phyloP scores from a whole-genome alignment of 1,139 yeast species.

The Citeromyces hawaiiensis region DNA sequence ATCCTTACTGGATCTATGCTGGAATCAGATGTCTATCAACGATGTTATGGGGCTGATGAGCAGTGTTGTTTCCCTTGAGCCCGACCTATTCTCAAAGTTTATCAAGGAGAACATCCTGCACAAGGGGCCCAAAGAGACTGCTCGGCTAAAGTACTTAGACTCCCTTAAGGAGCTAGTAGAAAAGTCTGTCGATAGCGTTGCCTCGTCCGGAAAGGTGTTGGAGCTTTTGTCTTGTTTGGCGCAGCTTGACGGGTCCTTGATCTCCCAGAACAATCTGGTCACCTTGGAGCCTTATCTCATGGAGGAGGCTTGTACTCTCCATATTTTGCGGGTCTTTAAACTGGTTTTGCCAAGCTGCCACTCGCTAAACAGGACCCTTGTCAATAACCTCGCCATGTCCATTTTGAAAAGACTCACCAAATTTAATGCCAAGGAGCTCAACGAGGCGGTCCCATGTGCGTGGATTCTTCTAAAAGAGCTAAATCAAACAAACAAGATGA shows the following conservation, averaged over 20 bases:
- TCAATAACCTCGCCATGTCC: slow-evolving; percentile 30
- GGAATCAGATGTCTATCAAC: background rate
- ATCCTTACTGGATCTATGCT: background rate
- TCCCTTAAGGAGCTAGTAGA: slow-evolving; percentile 17
- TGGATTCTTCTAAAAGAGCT: slow-evolving; percentile 39
- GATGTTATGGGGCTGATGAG: background rate
- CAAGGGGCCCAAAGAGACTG: slow-evolving; percentile 9
- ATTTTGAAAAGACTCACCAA: slow-evolving; percentile 44
- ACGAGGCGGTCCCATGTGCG: slow-evolving; percentile 56
- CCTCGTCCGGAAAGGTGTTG: slow-evolving; percentile 21
- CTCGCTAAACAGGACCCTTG: slow-evolving; percentile 8
- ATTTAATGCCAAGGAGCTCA: slow-evolving; percentile 41
- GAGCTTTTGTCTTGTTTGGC: slow-evolving; percentile 40
- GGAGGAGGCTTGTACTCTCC: slow-evolving; percentile 20
- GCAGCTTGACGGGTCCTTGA: slow-evolving; percentile 31
- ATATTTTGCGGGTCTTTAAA: slow-evolving; percentile 40
- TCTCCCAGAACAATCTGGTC: slow-evolving; percentile 52
- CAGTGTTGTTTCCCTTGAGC: slow-evolving; percentile 19
- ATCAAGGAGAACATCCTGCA: slow-evolving; percentile 8
- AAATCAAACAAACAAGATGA: slow-evolving; percentile 32
- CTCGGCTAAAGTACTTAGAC: slow-evolving; percentile 14
- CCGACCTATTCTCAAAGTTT: slow-evolving; percentile 20
- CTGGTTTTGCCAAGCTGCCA: slow-evolving; percentile 23
- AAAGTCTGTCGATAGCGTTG: slow-evolving; percentile 4
- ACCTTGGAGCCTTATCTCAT: slow-evolving; percentile 46